Evolutionary conservation across 2,329 filamentous ascomycete species (phyloP).

Genomic region (Fusarium begoniae): DNA sequence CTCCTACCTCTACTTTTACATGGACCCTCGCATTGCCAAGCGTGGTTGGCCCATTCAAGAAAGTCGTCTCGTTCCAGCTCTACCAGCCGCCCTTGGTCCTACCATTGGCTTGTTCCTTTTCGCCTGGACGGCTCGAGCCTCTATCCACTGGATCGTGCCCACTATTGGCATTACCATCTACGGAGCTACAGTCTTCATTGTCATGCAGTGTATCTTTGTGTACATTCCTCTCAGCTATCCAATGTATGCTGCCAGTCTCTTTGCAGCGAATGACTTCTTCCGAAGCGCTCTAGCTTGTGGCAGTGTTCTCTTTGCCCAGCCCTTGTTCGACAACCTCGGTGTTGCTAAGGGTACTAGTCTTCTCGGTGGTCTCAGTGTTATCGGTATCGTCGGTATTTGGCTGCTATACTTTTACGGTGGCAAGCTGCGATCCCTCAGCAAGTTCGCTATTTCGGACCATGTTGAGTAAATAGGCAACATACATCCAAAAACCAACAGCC

Average conservation of each 20-base stretch:
- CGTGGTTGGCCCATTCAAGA: constrained; percentile 63
- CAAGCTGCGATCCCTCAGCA: constrained; percentile 63
- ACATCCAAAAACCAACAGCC: not conserved
- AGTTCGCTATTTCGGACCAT: constrained; percentile 59
- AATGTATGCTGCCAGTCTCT: constrained; percentile 65
- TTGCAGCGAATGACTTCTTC: constrained; percentile 70
- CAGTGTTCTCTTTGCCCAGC: constrained; percentile 67
- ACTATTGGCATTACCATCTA: constrained; percentile 68
- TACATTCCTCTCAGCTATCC: constrained; percentile 67
- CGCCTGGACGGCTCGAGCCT: constrained; percentile 63
- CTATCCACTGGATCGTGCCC: constrained; percentile 64
- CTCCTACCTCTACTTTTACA: constrained; percentile 61
- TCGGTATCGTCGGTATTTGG: constrained; percentile 68
- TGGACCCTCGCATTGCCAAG: constrained; percentile 59
- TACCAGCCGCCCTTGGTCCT: constrained; percentile 61
- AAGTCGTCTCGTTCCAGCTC: constrained; percentile 63
- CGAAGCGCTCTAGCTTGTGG: constrained; percentile 67
- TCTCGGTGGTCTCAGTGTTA: constrained; percentile 63
- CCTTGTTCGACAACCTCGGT: constrained; percentile 67
- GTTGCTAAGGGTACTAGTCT: constrained; percentile 66
- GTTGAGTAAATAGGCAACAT: constrained; percentile 13
- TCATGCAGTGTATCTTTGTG: constrained; percentile 69
- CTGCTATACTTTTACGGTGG: constrained; percentile 66
- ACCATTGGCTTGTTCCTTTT: constrained; percentile 70
- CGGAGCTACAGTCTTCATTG: constrained; percentile 60